Percentiles rank a stretch among this genome's conserved stretches.
Conservation (phyloP, 2,329 filamentous ascomycete species). For the Kalaharituber pfeilii region DNA sequence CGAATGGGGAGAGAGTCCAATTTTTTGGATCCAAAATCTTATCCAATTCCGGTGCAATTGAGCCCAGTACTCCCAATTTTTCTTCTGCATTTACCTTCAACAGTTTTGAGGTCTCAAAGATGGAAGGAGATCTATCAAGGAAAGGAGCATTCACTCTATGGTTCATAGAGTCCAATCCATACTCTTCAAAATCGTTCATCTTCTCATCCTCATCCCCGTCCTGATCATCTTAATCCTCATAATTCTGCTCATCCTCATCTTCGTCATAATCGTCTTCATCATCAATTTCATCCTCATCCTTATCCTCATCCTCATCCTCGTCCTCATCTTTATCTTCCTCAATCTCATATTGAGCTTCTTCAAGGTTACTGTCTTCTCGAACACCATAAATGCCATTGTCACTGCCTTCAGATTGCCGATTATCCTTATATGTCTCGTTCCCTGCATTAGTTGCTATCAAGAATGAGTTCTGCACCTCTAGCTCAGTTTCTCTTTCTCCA, state of each 20-base stretch:
- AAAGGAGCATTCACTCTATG: too few species aligned
- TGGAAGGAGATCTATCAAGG: too few species aligned
- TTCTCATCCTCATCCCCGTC: too few species aligned
- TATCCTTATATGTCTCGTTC: background rate
- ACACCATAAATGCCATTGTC: background rate
- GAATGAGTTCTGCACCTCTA: constrained; percentile 4
- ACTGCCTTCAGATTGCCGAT: too few species aligned
- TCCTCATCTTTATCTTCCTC: background rate
- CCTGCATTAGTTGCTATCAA: background rate
- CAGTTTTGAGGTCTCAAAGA: too few species aligned
- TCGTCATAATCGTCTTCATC: background rate
- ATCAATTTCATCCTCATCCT: background rate
- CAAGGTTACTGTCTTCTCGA: background rate
- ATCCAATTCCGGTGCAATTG: background rate
- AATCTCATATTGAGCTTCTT: background rate
- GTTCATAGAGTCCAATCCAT: too few species aligned
- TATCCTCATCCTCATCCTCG: background rate
- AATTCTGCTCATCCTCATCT: background rate
- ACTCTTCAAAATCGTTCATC: too few species aligned
- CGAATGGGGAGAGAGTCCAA: background rate
- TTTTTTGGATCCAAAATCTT: background rate
- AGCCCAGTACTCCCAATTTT: background rate
- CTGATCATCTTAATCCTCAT: too few species aligned
- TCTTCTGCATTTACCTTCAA: background rate
- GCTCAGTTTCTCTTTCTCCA: constrained; percentile 9